These are phyloP conservation scores for Arachnopeziza araneosa DNA, from an alignment of 2,329 filamentous ascomycete genomes.

Conservation along the genomic window DNA sequence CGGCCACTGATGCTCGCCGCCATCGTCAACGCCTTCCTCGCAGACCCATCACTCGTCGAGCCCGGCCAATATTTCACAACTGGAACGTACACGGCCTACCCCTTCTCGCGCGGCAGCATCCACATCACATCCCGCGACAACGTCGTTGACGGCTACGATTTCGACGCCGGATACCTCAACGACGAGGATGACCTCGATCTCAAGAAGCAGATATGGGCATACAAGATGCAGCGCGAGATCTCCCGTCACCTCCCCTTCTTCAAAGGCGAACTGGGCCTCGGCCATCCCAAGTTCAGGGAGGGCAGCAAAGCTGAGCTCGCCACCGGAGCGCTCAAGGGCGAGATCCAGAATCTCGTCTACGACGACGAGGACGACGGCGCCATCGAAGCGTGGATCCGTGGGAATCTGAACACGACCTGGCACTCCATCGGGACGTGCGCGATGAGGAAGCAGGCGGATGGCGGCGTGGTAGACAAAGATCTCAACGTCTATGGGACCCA, in stretches of 20 bases:
- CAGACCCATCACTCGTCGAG: constrained; percentile 35
- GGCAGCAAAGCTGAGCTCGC: constrained; percentile 35
- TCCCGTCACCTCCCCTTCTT: constrained; percentile 49
- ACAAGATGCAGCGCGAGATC: constrained; percentile 61
- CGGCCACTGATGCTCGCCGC: constrained; percentile 45
- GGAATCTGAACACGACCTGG: constrained; percentile 36
- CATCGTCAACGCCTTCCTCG: constrained; percentile 41
- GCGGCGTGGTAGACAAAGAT: constrained; percentile 35
- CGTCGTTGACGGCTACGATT: constrained; percentile 43
- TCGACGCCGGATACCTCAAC: constrained; percentile 52
- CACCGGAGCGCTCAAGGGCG: constrained; percentile 22
- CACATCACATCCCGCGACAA: constrained; percentile 47
- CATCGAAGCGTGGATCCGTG: constrained; percentile 39
- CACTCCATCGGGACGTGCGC: constrained; percentile 37
- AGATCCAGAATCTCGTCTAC: constrained; percentile 35
- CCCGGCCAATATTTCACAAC: constrained; percentile 46
- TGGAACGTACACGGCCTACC: constrained; percentile 51
- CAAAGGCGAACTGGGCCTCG: constrained; percentile 38
- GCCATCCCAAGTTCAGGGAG: constrained; percentile 40
- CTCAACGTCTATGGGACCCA: constrained; percentile 36
- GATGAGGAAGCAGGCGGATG: constrained; percentile 33
- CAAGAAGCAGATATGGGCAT: constrained; percentile 54
- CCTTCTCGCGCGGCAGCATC: constrained; percentile 54
- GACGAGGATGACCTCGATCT: constrained; percentile 45
- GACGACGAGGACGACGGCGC: constrained; percentile 30